A percentile compares a stretch with the other conserved stretches of the same genome.
Evolutionary conservation across 257 asterid species (phyloP).

Genomic region (Echium plantagineum): DNA sequence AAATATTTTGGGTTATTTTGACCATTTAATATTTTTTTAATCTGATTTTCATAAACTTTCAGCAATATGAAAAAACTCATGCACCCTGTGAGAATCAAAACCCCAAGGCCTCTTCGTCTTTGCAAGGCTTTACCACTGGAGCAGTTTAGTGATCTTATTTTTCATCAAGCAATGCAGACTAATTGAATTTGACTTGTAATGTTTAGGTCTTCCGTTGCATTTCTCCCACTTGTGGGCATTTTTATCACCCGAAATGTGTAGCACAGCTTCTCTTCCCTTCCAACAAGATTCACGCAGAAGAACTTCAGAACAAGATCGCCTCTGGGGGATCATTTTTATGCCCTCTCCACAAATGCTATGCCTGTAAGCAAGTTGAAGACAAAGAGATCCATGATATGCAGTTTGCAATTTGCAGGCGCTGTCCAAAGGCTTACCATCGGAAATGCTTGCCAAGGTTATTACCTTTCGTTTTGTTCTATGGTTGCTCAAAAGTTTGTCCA

Average conservation of each 20-base stretch:
- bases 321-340: constrained; percentile 58
- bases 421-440: constrained; percentile 65
- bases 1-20: not conserved
- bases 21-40: not conserved
- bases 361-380: constrained; percentile 50
- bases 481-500: not conserved
- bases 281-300: constrained; percentile 30
- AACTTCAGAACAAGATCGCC: constrained; percentile 32
- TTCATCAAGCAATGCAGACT: not conserved
- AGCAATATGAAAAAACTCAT: not conserved
- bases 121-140: not conserved
- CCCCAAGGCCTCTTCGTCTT: no score
- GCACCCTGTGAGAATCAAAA: no score
- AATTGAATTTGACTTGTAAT: constrained; percentile 13
- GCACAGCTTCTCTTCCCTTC: constrained; percentile 33
- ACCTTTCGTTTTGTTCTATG: constrained; percentile 8
- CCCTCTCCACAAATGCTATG: constrained; percentile 55
- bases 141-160: not conserved
- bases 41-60: no score
- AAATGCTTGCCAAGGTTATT: constrained; percentile 68
- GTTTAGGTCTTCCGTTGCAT: constrained; percentile 60
- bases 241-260: constrained; percentile 60
- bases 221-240: constrained; percentile 73
- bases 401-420: constrained; percentile 66
- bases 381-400: constrained; percentile 36